These are phyloP conservation scores for Quercus tomentella DNA, from an alignment of 331 rosid species.

Conservation along the genomic window DNA sequence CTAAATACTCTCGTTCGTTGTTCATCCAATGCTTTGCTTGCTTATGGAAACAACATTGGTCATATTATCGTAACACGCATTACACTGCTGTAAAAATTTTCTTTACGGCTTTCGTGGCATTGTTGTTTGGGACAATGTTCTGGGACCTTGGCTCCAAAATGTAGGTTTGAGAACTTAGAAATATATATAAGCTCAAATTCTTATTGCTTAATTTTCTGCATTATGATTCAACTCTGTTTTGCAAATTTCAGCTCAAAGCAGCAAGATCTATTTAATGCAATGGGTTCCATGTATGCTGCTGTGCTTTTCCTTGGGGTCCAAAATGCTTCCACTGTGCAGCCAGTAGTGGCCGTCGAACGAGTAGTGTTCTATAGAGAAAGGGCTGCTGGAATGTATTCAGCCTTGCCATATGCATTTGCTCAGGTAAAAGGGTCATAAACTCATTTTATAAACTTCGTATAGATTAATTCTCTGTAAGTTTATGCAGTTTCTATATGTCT, in stretches of 20 bases:
- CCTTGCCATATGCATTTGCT: slow-evolving; percentile 62
- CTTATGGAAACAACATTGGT: slow-evolving; percentile 62
- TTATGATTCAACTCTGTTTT: neutral
- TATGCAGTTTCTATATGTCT: neutral
- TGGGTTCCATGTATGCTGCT: slow-evolving; percentile 62
- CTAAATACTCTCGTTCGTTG: slow-evolving; percentile 36
- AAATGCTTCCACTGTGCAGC: slow-evolving; percentile 48
- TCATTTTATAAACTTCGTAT: no score
- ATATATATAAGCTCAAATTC: neutral
- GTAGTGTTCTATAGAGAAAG: slow-evolving; percentile 65
- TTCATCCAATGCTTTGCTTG: slow-evolving; percentile 48
- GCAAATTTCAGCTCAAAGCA: slow-evolving; percentile 28
- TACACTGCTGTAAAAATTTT: slow-evolving; percentile 51
- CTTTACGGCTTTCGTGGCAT: slow-evolving; percentile 34
- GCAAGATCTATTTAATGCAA: slow-evolving; percentile 39
- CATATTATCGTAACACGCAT: slow-evolving; percentile 62
- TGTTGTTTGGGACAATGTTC: slow-evolving; percentile 51
- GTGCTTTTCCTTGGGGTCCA: slow-evolving; percentile 55
- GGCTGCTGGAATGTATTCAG: slow-evolving; percentile 77
- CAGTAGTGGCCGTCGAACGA: slow-evolving; percentile 56
- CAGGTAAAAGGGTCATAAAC: slow-evolving; percentile 28
- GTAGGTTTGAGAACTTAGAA: slow-evolving; percentile 25
- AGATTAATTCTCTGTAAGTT: no score
- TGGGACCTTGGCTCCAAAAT: slow-evolving; percentile 55
- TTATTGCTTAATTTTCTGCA: neutral